Conservation (phyloP, 208 protist genomes). For the Trichomonas vaginalis region DNA sequence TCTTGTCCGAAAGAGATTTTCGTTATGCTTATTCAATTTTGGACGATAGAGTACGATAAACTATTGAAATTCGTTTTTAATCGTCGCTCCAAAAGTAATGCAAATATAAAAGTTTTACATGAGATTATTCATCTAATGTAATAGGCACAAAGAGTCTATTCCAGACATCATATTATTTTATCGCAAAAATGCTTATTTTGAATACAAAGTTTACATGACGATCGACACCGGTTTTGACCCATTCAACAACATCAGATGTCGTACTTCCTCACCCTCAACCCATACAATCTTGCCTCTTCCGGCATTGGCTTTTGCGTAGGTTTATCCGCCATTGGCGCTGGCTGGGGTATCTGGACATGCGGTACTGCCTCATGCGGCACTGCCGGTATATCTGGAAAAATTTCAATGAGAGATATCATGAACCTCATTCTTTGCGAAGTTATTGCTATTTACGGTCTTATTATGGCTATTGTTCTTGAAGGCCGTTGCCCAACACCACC, state of each 20-base stretch:
- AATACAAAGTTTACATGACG: background rate
- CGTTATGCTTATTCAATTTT: too few species aligned
- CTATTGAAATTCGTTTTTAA: too few species aligned
- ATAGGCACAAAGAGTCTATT: too few species aligned
- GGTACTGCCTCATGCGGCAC: background rate
- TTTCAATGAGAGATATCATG: slow-evolving; percentile 17
- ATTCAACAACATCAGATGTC: background rate
- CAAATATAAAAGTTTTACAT: too few species aligned
- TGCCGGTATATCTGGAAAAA: background rate
- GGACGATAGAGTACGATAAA: too few species aligned
- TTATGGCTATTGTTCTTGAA: background rate
- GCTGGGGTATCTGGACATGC: background rate
- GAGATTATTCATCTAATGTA: too few species aligned
- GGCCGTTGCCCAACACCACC: background rate
- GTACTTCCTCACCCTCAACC: background rate
- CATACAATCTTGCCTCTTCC: background rate
- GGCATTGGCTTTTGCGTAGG: background rate
- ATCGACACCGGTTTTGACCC: background rate
- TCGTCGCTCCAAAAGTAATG: too few species aligned
- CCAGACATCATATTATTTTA: too few species aligned
- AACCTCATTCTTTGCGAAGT: slow-evolving; percentile 19
- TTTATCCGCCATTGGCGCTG: background rate
- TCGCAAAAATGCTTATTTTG: background rate
- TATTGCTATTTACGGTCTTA: slow-evolving; percentile 17
- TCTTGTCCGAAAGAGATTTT: too few species aligned